Evolutionary conservation across 139 green algal species (phyloP).

Genomic region (Tetradesmus obliquus): DNA sequence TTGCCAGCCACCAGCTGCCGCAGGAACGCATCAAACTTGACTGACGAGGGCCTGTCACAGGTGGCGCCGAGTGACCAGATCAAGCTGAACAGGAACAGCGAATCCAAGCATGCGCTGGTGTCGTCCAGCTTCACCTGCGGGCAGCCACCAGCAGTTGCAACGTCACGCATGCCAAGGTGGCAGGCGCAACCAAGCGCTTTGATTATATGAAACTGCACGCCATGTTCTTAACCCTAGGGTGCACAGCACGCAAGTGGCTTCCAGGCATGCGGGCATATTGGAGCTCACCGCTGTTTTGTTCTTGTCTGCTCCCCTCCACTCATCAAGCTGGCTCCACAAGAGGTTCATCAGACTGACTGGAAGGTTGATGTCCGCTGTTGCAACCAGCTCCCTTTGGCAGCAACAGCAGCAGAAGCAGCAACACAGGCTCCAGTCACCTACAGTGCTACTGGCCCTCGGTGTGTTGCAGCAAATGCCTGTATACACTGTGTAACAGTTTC

Average conservation of each 20-base stretch:
- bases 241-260: background rate
- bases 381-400: conserved; percentile 70
- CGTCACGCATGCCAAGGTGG: background rate
- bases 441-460: too few relatives aligned
- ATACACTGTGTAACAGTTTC: conserved; percentile 47
- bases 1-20: conserved; percentile 68
- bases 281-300: background rate
- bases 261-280: background rate
- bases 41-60: conserved; percentile 54
- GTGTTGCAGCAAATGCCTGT: background rate
- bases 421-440: background rate
- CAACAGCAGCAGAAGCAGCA: background rate
- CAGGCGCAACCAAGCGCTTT: background rate
- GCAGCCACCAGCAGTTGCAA: background rate
- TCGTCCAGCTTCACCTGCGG: conserved; percentile 43
- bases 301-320: conserved; percentile 63
- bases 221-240: background rate
- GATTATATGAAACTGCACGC: background rate
- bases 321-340: conserved; percentile 63
- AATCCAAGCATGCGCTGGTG: conserved; percentile 53
- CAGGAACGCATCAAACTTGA: conserved; percentile 51
- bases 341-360: conserved; percentile 66
- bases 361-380: conserved; percentile 73
- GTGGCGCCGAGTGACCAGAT: conserved; percentile 79
- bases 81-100: conserved; percentile 78